phyloP scores from a whole-genome alignment of 2,329 filamentous ascomycete species.

The Diplodia mutila region DNA sequence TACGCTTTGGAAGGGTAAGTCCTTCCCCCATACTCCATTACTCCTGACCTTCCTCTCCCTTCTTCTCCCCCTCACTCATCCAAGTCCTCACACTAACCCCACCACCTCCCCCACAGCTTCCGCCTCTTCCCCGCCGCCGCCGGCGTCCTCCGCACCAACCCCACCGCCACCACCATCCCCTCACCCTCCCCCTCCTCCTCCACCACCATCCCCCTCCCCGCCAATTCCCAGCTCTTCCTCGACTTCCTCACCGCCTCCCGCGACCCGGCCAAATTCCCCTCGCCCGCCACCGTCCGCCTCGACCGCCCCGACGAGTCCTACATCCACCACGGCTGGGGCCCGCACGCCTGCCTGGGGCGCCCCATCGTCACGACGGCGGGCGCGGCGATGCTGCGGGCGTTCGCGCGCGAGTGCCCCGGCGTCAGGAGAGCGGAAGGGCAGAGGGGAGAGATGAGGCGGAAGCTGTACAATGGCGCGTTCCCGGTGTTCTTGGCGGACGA shows the following conservation, averaged over 20 bases:
- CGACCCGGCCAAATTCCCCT: conserved; percentile 39
- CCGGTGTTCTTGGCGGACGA: not conserved
- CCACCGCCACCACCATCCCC: not conserved
- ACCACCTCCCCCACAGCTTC: not conserved
- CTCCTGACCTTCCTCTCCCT: not conserved
- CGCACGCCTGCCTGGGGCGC: conserved; percentile 42
- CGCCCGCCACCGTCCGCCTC: conserved; percentile 35
- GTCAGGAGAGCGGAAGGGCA: not conserved
- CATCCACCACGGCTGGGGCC: conserved; percentile 38
- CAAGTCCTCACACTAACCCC: not conserved
- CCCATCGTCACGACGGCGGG: conserved; percentile 36
- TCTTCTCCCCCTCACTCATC: not conserved
- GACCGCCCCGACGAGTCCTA: conserved; percentile 39
- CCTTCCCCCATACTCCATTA: too few relatives aligned
- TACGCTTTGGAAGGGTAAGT: conserved; percentile 27
- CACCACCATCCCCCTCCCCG: conserved; percentile 15
- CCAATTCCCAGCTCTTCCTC: conserved; percentile 25
- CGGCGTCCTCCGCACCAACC: conserved; percentile 20
- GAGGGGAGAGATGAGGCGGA: not conserved
- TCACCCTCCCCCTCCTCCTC: conserved; percentile 2
- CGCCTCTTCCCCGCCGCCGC: conserved; percentile 24
- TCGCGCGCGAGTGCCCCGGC: conserved; percentile 33
- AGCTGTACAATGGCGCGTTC: not conserved
- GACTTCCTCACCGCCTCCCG: conserved; percentile 34
- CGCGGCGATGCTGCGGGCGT: conserved; percentile 38